Evolutionary conservation across 1,139 yeast species (phyloP), one percentile per base, ranked within the genome.

Genomic region (Candida neerlandica): DNA sequence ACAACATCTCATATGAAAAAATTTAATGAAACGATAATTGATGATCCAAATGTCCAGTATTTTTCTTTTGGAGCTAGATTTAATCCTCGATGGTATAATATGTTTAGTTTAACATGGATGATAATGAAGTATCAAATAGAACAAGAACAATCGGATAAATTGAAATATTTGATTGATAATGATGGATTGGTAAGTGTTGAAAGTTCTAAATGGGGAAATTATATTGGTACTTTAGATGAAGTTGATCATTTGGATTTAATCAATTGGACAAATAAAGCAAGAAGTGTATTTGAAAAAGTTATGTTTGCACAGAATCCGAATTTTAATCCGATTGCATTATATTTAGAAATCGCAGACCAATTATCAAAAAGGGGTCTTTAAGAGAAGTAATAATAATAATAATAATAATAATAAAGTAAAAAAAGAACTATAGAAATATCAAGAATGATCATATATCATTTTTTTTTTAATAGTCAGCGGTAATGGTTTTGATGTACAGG

Each of bases 191-290:
- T 91, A 1, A 85, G 94, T 54, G 87, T 89, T 1, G 73, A 75
- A 38, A 87, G 96, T 52, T 75, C 96, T 1, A 80, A 79, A 60
- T 91, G 97, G 97, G 97, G 97, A 0, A 69, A 80, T 39, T 89
- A 88, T 63, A 61, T 85, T 56, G 97, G 97, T 0, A 87, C 95
- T 0, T 65, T 91, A 40, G 83, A 83, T 41, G 78, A 84, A 55
- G 91, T 89, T 3, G 97, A 91, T 64, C 97, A 91, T 66, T 71
- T 89, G 55, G 96, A 91, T 63, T 72, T 90, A 50, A 88, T 90
- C 41, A 90, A 90, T 52, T 89, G 95, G 95, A 80, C 86, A 45
- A 86, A 86, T 58, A 65, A 75, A n/a, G 53, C 80, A 4, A 74
- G 82, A 51, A 56, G 63, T 0, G 56, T 59, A 2, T 55, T 72